Conservation (phyloP, 208 protist species). For the Leishmania aethiopica region DNA sequence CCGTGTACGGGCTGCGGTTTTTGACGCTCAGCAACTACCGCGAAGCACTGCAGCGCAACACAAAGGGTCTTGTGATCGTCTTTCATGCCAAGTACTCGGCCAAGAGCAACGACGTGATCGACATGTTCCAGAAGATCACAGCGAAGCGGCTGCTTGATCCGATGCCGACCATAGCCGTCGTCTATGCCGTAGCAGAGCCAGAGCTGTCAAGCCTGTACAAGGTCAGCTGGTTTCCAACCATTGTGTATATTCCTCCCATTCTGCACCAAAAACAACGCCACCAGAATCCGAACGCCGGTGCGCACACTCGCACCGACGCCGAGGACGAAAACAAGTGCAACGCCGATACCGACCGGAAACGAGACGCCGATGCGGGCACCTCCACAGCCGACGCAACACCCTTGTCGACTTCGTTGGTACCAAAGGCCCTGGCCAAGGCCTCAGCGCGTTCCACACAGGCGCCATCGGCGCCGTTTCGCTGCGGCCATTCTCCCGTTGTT, state of each 20-base stretch:
- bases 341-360: not conserved
- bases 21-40: conserved; percentile 59
- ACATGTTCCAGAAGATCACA: conserved; percentile 64
- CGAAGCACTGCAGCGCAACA: conserved; percentile 43
- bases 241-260: conserved; percentile 71
- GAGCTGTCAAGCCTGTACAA: conserved; percentile 79
- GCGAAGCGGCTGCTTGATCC: conserved; percentile 54
- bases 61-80: conserved; percentile 66
- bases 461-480: not conserved
- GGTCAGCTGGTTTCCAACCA: conserved; percentile 83
- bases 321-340: not conserved
- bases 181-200: conserved; percentile 83
- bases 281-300: not conserved
- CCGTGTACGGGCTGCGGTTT: conserved; percentile 43
- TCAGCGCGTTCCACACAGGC: not conserved
- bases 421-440: not conserved
- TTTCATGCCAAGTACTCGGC: conserved; percentile 85
- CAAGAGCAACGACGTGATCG: conserved; percentile 64
- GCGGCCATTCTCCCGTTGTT: not conserved
- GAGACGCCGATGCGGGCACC: not conserved
- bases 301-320: not conserved
- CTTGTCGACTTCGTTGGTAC: too few relatives aligned
- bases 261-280: not conserved
- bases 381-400: not conserved
- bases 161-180: conserved; percentile 73